A percentile compares a stretch with the other conserved stretches of the same genome.
These are phyloP conservation scores for Rhododendron kiyosumense DNA, from an alignment of 148 eudicot species.

Conservation along the genomic window DNA sequence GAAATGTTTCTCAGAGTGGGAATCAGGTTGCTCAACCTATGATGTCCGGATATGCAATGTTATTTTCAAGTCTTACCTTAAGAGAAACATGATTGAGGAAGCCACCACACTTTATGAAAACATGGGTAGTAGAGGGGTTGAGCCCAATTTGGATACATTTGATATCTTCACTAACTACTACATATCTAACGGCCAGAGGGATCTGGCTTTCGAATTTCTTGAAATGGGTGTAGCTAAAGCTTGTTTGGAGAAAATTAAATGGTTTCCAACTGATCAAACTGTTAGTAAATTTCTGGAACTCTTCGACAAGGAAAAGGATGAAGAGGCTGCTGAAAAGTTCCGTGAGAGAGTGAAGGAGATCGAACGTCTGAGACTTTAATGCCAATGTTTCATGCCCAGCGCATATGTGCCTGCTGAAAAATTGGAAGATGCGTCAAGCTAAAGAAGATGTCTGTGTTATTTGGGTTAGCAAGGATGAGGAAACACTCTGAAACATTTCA, in stretches of 20 bases:
- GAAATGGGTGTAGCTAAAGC: conserved; percentile 28
- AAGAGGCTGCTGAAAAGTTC: conserved; percentile 26
- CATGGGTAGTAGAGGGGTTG: conserved; percentile 15
- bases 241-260: background rate
- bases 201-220: conserved; percentile 39
- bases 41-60: conserved; percentile 9
- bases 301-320: conserved; percentile 34
- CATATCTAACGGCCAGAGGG: conserved; percentile 28
- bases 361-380: conserved; percentile 22
- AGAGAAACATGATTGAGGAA: conserved; percentile 30
- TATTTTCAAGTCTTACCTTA: too few species aligned
- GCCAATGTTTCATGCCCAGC: conserved; percentile 10
- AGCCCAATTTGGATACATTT: conserved; percentile 34
- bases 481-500: background rate
- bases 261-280: conserved; percentile 43
- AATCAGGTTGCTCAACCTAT: conserved; percentile 27
- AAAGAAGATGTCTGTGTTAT: background rate
- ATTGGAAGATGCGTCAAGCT: background rate
- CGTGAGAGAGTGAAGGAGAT: conserved; percentile 37
- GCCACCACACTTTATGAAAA: conserved; percentile 30
- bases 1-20: conserved; percentile 43
- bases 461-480: background rate
- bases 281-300: conserved; percentile 22
- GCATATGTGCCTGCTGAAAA: conserved; percentile 1
- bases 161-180: conserved; percentile 23